Evolutionary conservation across 345 rosid species (phyloP), one percentile per base, ranked within the genome.

Genomic region (Salix purpurea): DNA sequence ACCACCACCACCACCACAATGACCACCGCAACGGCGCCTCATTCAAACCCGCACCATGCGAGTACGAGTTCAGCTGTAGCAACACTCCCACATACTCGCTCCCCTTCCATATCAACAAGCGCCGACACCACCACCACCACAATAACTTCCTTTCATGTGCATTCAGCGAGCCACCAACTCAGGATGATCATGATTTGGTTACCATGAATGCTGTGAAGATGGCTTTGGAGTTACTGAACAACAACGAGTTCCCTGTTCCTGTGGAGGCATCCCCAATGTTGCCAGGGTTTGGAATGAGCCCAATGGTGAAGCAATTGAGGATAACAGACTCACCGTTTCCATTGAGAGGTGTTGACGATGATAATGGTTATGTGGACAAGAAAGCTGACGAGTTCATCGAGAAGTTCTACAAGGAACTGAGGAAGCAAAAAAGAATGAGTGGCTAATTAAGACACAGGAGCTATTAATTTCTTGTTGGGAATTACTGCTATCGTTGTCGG

Each of bases 241-340:
- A 75, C 37, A 68, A 73, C n/a, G 83, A 74, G 2, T 76, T 70
- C 44, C 77, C 52, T 52, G 77, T 26, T 62, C 60, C 60, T 68
- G 83, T 50, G 73, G 91, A 71, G 82, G 88, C 93, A 19, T 92
- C 99, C 15, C 99, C 99, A 2, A 67, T 73, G 68, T 71, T 95
- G 62, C 98, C 98, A 0, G 98, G 98, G 44, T 90, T 91, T 73
- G 97, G 97, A 40, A 81, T 80, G 84, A 95, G 92, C 36, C 99
- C 97, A 4, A 69, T 87, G 81, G 96, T 80, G 34, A 90, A 97
- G 80, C 94, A 85, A 79, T 82, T 93, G 77, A 87, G 97, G 86
- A 87, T 93, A 77, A 95, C 97, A 64, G 99, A 95, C 94, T 93
- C 99, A 9, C 99, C 97, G 26, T 95, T 87, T 64, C 99, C 97